Evolutionary conservation across 768 basidiomycete genomes (phyloP).

Genomic region (Suillus cothurnatus): DNA sequence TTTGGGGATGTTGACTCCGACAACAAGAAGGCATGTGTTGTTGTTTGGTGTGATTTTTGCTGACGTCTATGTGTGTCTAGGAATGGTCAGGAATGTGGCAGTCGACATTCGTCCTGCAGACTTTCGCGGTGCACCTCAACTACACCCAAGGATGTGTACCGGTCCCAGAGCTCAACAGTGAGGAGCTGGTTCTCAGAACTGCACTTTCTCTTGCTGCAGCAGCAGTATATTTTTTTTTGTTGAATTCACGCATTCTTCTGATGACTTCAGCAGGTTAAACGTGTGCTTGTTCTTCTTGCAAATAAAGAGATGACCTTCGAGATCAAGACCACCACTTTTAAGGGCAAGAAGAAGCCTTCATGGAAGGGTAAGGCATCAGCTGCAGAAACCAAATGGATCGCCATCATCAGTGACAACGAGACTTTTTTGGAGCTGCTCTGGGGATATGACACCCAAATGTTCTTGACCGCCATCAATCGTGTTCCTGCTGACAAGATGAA

Average conservation of each 20-base stretch:
- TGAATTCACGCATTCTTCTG: background rate
- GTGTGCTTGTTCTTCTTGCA: background rate
- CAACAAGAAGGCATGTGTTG: slow-evolving; percentile 6
- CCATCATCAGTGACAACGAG: background rate
- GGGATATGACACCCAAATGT: background rate
- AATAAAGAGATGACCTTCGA: background rate
- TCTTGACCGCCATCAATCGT: slow-evolving; percentile 1
- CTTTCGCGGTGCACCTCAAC: slow-evolving; percentile 6
- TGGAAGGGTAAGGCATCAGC: background rate
- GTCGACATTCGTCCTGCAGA: slow-evolving; percentile 6
- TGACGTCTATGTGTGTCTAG: background rate
- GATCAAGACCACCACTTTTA: background rate
- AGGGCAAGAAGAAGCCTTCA: background rate
- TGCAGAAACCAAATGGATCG: background rate
- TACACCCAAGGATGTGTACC: slow-evolving; percentile 11
- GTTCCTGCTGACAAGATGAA: background rate
- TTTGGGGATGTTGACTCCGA: background rate
- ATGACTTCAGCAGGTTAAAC: background rate
- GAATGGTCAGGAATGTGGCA: slow-evolving; percentile 15
- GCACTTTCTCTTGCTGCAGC: slow-evolving; percentile 3
- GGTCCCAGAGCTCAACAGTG: background rate
- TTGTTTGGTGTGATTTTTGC: background rate
- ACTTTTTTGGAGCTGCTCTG: background rate
- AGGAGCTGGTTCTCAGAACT: background rate
- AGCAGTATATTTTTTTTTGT: background rate